A percentile compares a stretch with the other conserved stretches of the same genome.
These are phyloP conservation scores for Boletales sp. DNA, from an alignment of 768 basidiomycete genomes.

Conservation along the genomic window DNA sequence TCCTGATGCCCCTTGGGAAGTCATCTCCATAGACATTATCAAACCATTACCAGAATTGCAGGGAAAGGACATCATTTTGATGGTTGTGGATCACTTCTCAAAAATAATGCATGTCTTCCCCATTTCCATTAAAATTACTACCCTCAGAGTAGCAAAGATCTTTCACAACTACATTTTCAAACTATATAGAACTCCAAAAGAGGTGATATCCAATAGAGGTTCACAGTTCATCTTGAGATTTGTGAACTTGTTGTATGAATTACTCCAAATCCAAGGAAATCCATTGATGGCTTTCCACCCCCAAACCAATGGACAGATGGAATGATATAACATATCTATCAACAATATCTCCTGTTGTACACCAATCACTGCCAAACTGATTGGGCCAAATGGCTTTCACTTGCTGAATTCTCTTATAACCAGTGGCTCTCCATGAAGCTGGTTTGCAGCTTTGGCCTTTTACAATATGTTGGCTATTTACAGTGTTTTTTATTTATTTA, in stretches of 20 bases:
- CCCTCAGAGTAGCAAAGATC: conserved; percentile 15
- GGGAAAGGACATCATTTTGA: background rate
- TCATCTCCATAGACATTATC: background rate
- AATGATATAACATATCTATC: background rate
- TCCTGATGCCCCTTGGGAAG: conserved; percentile 6
- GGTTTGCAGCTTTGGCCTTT: too few relatives aligned
- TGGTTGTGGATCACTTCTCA: background rate
- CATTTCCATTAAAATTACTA: background rate
- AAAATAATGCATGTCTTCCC: conserved; percentile 1
- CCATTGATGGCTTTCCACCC: conserved; percentile 43
- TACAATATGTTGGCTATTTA: too few relatives aligned
- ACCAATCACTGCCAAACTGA: background rate
- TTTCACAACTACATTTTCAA: conserved; percentile 23
- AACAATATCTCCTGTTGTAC: background rate
- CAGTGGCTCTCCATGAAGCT: too few relatives aligned
- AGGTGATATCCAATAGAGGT: conserved; percentile 3
- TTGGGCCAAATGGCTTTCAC: too few relatives aligned
- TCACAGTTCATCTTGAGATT: conserved; percentile 27
- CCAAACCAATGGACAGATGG: conserved; percentile 1
- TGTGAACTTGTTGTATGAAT: too few relatives aligned
- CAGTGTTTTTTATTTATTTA: too few relatives aligned
- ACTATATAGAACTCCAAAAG: conserved; percentile 21
- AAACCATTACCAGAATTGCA: background rate
- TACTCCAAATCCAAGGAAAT: conserved; percentile 26
- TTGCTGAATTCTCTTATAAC: too few relatives aligned